A percentile compares a stretch with the other conserved stretches of the same genome.
These are phyloP conservation scores for Otatea glauca DNA, from an alignment of 176 grass and related monocot genomes.

Conservation along the genomic window DNA sequence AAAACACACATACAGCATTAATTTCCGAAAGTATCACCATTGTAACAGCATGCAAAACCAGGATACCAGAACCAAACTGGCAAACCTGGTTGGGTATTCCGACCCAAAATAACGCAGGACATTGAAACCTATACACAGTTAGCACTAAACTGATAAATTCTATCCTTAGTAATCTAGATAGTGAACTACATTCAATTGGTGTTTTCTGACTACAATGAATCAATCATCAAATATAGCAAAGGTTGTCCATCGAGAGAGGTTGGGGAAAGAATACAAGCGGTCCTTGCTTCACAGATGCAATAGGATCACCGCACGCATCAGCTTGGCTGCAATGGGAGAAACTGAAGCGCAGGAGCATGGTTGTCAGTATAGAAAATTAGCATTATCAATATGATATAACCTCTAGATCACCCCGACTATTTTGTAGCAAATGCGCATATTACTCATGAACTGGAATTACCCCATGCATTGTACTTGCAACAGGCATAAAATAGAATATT, in stretches of 20 bases:
- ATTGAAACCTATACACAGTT: not conserved
- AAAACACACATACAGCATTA: slow-evolving; percentile 36
- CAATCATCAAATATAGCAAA: slow-evolving; percentile 6
- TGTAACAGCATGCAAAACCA: not conserved
- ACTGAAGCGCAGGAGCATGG: slow-evolving; percentile 7
- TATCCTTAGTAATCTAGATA: not conserved
- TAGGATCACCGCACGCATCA: not conserved
- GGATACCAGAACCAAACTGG: slow-evolving; percentile 5
- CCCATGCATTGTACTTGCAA: not conserved
- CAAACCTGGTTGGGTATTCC: not conserved
- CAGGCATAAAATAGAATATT: not conserved
- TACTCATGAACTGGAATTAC: not conserved
- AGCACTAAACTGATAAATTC: not conserved
- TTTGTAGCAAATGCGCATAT: not conserved
- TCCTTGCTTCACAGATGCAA: slow-evolving; percentile 20
- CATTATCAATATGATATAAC: slow-evolving; percentile 20
- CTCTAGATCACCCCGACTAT: not conserved
- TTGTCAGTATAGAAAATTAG: not conserved
- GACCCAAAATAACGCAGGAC: not conserved
- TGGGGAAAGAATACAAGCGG: slow-evolving; percentile 20
- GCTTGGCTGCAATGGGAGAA: slow-evolving; percentile 26
- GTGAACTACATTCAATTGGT: no score
- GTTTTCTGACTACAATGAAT: no score
- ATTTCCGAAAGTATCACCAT: slow-evolving; percentile 4
- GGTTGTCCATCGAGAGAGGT: not conserved